These are phyloP conservation scores for Acacia pycnantha DNA, from an alignment of 331 rosid genomes.

Conservation along the genomic window DNA sequence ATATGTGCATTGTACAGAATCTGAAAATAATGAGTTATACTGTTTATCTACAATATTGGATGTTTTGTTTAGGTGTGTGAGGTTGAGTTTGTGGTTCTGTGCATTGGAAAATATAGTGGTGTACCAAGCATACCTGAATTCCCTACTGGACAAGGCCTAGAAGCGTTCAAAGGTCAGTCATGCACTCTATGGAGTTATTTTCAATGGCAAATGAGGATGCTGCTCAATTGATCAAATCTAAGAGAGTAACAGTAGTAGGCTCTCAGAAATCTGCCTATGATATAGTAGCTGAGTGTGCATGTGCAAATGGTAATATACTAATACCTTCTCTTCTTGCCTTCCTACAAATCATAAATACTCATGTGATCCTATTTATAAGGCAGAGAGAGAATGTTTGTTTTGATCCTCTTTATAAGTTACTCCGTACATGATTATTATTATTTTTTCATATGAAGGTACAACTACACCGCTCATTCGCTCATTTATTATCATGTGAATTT, in stretches of 20 bases:
- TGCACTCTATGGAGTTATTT: slow-evolving; percentile 48
- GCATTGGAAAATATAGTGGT: slow-evolving; percentile 46
- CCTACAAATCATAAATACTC: not conserved
- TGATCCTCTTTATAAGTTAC: too few relatives aligned
- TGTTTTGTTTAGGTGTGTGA: slow-evolving; percentile 21
- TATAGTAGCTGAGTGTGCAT: slow-evolving; percentile 48
- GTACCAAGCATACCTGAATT: slow-evolving; percentile 43
- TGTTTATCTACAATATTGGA: not conserved
- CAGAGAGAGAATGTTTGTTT: too few relatives aligned
- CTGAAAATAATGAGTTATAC: not conserved
- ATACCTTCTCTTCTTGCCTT: not conserved
- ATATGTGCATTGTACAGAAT: not conserved
- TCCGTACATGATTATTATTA: too few relatives aligned
- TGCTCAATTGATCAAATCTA: slow-evolving; percentile 39
- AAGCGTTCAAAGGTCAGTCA: slow-evolving; percentile 37
- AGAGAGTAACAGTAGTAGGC: slow-evolving; percentile 39
- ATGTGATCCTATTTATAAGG: too few relatives aligned
- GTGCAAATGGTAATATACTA: slow-evolving; percentile 33
- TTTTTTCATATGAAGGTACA: too few relatives aligned
- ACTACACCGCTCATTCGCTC: too few relatives aligned
- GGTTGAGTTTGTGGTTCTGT: slow-evolving; percentile 43
- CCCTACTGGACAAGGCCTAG: slow-evolving; percentile 35
- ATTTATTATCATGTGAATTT: too few relatives aligned
- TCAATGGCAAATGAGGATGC: slow-evolving; percentile 32
- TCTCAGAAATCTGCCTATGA: slow-evolving; percentile 49